These are phyloP conservation scores for Arxiozyma bovina DNA, from an alignment of 1,139 yeast species.

Conservation along the genomic window DNA sequence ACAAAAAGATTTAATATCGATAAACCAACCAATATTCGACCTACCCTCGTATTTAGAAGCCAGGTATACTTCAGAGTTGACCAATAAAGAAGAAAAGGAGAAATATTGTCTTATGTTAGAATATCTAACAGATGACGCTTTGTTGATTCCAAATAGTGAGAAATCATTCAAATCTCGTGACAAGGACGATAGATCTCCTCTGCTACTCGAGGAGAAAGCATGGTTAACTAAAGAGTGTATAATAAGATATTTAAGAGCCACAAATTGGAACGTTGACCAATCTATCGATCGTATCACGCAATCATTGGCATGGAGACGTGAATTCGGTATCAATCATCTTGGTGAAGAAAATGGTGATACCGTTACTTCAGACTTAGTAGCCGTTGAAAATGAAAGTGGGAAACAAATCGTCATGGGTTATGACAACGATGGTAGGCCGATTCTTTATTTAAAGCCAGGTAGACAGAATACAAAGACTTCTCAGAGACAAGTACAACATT, in stretches of 20 bases:
- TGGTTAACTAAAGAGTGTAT: conserved; percentile 91
- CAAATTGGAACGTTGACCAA: conserved; percentile 72
- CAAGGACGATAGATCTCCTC: conserved; percentile 26
- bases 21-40: conserved; percentile 42
- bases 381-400: conserved; percentile 73
- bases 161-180: conserved; percentile 22
- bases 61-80: conserved; percentile 43
- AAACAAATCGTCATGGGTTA: conserved; percentile 83
- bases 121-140: conserved; percentile 46
- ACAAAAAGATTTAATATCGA: conserved; percentile 22
- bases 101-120: conserved; percentile 52
- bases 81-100: conserved; percentile 41
- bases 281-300: conserved; percentile 67
- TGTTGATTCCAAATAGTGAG: conserved; percentile 35
- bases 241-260: conserved; percentile 77
- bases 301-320: conserved; percentile 84
- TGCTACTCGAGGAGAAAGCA: conserved; percentile 60
- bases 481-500: conserved; percentile 81
- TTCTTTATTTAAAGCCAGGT: conserved; percentile 82
- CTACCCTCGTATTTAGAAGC: conserved; percentile 43
- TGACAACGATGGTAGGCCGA: conserved; percentile 83
- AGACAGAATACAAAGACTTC: conserved; percentile 86
- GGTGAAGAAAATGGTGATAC: conserved; percentile 39
- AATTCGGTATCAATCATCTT: conserved; percentile 65
- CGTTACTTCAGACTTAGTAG: conserved; percentile 54